Evolutionary conservation across 805 yeast species (phyloP).

Genomic region (Tetrapisispora namnaoensis): DNA sequence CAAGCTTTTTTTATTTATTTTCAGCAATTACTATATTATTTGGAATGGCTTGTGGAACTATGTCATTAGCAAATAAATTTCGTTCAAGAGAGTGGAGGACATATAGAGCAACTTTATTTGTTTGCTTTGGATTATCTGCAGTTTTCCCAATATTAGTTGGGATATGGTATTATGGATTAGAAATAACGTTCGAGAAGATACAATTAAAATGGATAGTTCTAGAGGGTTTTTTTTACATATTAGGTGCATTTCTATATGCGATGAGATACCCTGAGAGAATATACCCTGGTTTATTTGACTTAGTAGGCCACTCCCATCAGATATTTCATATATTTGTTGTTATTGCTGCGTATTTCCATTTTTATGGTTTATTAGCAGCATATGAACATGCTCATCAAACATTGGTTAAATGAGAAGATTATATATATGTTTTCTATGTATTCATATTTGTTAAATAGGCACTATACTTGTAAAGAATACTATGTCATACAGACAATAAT

Average conservation of each 20-base stretch:
- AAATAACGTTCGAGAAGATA: conserved; percentile 40
- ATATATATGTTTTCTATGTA: background rate
- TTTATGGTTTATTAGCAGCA: conserved; percentile 48
- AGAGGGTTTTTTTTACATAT: conserved; percentile 68
- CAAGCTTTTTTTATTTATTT: conserved; percentile 30
- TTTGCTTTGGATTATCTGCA: conserved; percentile 71
- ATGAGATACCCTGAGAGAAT: conserved; percentile 66
- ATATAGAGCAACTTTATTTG: conserved; percentile 67
- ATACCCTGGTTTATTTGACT: conserved; percentile 53
- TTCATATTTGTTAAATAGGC: background rate
- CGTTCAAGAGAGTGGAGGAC: conserved; percentile 66
- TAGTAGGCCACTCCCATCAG: conserved; percentile 77
- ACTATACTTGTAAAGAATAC: no score
- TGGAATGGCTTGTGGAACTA: conserved; percentile 51
- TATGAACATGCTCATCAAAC: conserved; percentile 40
- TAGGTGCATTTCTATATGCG: conserved; percentile 76
- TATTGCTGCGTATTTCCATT: conserved; percentile 65
- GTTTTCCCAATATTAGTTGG: conserved; percentile 59
- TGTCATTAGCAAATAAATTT: conserved; percentile 58
- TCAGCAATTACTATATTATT: conserved; percentile 39
- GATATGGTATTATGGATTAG: conserved; percentile 37
- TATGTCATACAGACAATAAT: no score
- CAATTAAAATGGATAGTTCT: conserved; percentile 51
- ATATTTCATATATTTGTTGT: conserved; percentile 73
- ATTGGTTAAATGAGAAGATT: background rate